Evolutionary conservation across 73 alveolate genomes (phyloP), one percentile per base, ranked within the genome.

Genomic region (Paramecium tetraurelia): DNA sequence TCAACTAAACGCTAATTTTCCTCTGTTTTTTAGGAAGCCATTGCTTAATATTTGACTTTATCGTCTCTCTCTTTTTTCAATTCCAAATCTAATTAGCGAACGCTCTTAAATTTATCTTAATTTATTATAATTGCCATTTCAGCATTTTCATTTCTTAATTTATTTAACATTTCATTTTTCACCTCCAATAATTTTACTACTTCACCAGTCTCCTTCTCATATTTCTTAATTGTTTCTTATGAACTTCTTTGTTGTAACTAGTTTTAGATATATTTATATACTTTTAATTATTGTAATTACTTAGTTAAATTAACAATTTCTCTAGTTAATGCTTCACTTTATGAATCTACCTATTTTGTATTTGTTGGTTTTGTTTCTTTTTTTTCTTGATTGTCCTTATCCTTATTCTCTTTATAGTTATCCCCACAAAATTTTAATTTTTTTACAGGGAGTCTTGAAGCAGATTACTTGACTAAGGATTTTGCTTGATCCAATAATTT

Each of bases 141-240:
- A 7, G 94, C 94, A 69, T 70, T 83, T 53, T 89, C 94, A 57
- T 70, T 68, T 71, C 94, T 89, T 44, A 89, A 9, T 71, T 71
- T 89, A 43, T 89, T 59, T 16, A 89, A 35, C 94, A 72, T 71
- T 89, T 89, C 94, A 89, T 89, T 89, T 46, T 89, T 89, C 14
- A 89, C 94, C 12, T 89, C 94, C 14, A 89, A 59, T 44, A 44
- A 4, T 29, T 71, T 89, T 27, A 59, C 76, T 83, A 71, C n/a
- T 38, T 89, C 94, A 5, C 40, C 22, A 44, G 44, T 70, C 0
- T 89, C 94, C 44, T 89, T 89, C 41, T 63, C 58, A 18, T 89
- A 72, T 24, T 89, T 89, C 40, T 89, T 89, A 7, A 77, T 38
- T 2, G 87, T 41, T 89, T 89, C 94, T 53, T 71, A 89, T 31